A percentile compares a stretch with the other conserved stretches of the same genome.
Conservation (phyloP, 257 asterid genomes). For the Pogostemon cablin region DNA sequence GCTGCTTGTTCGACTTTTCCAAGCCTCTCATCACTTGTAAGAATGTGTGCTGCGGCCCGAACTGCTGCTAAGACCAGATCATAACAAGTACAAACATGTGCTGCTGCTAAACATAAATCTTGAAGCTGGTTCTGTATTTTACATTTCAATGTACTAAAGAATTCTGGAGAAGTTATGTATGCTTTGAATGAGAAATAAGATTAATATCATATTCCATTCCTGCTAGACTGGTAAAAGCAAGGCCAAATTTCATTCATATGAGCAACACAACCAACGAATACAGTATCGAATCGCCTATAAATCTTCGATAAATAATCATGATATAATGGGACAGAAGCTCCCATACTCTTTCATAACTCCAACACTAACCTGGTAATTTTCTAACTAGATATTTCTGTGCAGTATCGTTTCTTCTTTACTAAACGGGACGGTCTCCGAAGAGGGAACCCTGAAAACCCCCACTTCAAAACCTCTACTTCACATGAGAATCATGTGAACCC, state of each 20-base stretch:
- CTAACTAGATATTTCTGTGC: conserved; percentile 46
- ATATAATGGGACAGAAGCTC: conserved; percentile 27
- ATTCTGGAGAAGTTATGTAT: not conserved
- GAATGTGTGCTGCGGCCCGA: conserved; percentile 35
- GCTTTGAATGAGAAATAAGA: not conserved
- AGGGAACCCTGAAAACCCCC: conserved; percentile 44
- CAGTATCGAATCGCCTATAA: conserved; percentile 9
- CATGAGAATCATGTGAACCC: conserved; percentile 35
- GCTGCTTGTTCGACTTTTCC: conserved; percentile 42
- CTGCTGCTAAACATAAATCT: conserved; percentile 17
- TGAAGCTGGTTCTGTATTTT: not conserved
- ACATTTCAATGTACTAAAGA: not conserved
- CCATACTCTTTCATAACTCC: conserved; percentile 20
- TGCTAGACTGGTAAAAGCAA: not conserved
- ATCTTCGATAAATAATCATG: conserved; percentile 29
- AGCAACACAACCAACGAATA: not conserved
- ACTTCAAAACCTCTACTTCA: conserved; percentile 40
- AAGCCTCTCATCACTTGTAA: conserved; percentile 38
- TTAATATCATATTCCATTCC: not conserved
- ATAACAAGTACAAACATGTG: conserved; percentile 17
- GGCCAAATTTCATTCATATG: not conserved
- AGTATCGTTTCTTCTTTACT: conserved; percentile 37
- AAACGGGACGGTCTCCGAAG: conserved; percentile 32
- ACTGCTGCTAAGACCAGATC: conserved; percentile 40
- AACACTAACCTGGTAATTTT: conserved; percentile 28